Base-by-base conservation (phyloP, 192 early-diverging fungal species). In the Phycomyces nitens region DNA sequence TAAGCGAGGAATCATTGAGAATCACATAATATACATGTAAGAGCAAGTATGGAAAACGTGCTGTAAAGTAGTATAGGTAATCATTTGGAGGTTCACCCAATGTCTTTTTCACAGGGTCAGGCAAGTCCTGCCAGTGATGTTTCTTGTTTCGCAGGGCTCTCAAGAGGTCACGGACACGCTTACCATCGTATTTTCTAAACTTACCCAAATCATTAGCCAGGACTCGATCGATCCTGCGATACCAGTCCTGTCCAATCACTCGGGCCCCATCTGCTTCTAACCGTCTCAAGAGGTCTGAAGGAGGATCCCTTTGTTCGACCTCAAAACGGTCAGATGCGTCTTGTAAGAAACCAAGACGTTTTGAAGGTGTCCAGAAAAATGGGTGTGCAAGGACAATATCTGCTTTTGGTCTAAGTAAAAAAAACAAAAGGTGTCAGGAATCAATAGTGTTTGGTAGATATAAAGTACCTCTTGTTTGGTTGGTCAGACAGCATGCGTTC, bases 251-350 rank as follows among this genome's bases (percentile, higher is more conserved):
- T 0, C 85, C 91, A 69, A 93, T 65, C 5, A 91, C 81, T 65
- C 80, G 78, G 3, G 55, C 59, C 0, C 83, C 83, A 38, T 80
- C 76, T 8, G 73, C 55, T 67, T 96, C 94, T 53, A 96, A 66
- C 11, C 72, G 66, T 60, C 83, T 77, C 40, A 94, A 60, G 26
- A 95, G 60, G 2, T 73, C 73, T 39, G 86, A 88, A 34, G 79
- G 85, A 16, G 88, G 87, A 52, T 91, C 81, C 21, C 88, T 75
- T 60, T 82, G 84, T 73, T 99, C 95, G 9, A 92, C 81, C 69
- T 98, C 95, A 62, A 97, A 87, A 23, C 97, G 83, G 74, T 99
- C 96, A 0, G 95, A 97, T 11, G 92, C 91, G 71, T 98, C 95
- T 75, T 95, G 92, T 69, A 99, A 65, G 73, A 98, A 99, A 55